These are phyloP conservation scores for Panicum hallii DNA, from an alignment of 202 grass and related monocot species.

Conservation along the genomic window DNA sequence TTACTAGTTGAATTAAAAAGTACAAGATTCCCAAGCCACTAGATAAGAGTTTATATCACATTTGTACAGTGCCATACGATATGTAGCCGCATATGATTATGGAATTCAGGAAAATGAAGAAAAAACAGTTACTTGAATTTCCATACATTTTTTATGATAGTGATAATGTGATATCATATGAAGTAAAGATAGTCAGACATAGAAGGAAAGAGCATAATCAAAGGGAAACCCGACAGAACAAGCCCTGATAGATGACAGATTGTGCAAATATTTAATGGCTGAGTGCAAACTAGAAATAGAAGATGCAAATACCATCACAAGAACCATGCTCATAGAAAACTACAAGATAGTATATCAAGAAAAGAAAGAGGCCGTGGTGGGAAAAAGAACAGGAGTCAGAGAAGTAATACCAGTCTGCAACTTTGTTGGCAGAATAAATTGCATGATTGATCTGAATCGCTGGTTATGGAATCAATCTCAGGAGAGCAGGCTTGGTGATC, in stretches of 20 bases:
- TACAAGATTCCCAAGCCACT: conserved; percentile 1
- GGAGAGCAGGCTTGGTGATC: conserved; percentile 68
- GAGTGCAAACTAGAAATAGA: not conserved
- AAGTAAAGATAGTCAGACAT: conserved; percentile 18
- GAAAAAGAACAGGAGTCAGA: conserved; percentile 20
- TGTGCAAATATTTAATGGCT: conserved; percentile 14
- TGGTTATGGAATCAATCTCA: conserved; percentile 45
- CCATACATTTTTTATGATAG: conserved; percentile 6
- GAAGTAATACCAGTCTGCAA: conserved; percentile 70
- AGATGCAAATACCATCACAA: not conserved
- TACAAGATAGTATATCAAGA: conserved; percentile 30
- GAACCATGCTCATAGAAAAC: conserved; percentile 36
- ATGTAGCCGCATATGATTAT: not conserved
- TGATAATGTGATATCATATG: not conserved
- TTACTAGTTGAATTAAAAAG: conserved; percentile 8
- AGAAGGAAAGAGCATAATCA: conserved; percentile 23
- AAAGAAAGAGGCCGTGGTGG: conserved; percentile 5
- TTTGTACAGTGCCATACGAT: conserved; percentile 5
- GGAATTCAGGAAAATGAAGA: not conserved
- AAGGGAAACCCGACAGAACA: not conserved
- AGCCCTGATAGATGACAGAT: not conserved
- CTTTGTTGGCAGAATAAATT: conserved; percentile 64
- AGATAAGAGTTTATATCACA: conserved; percentile 32
- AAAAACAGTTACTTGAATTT: conserved; percentile 31
- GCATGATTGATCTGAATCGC: conserved; percentile 31